Evolutionary conservation across 2,329 filamentous ascomycete genomes (phyloP).

Genomic region (Lachnellula hyalina): DNA sequence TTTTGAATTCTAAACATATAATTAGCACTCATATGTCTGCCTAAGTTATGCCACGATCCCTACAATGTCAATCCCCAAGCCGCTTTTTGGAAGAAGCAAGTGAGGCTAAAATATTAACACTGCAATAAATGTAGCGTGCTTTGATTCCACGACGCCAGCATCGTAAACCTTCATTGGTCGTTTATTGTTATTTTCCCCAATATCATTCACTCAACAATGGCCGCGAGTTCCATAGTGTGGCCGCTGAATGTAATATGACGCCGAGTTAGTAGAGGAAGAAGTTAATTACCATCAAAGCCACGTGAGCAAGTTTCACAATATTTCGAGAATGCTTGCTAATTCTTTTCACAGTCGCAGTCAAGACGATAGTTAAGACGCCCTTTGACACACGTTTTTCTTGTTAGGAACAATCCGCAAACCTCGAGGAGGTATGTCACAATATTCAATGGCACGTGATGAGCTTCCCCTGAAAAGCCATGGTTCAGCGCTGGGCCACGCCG

Average conservation of each 20-base stretch:
- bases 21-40: background rate
- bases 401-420: too few species aligned
- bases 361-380: too few species aligned
- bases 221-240: background rate
- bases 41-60: background rate
- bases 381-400: too few species aligned
- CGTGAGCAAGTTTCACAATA: background rate
- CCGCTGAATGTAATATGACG: background rate
- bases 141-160: background rate
- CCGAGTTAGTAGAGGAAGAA: background rate
- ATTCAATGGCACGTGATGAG: too few species aligned
- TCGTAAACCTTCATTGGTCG: background rate
- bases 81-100: background rate
- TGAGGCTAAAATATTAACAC: background rate
- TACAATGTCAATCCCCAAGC: background rate
- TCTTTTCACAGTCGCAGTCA: too few species aligned
- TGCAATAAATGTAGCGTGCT: background rate
- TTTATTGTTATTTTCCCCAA: background rate
- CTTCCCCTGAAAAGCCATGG: too few species aligned
- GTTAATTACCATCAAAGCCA: background rate
- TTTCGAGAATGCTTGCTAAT: background rate
- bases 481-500: too few species aligned
- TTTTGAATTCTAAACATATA: background rate
- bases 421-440: too few species aligned
- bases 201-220: background rate